phyloP scores from a whole-genome alignment of 129 eudicot genomes.

The Lonicera japonica region DNA sequence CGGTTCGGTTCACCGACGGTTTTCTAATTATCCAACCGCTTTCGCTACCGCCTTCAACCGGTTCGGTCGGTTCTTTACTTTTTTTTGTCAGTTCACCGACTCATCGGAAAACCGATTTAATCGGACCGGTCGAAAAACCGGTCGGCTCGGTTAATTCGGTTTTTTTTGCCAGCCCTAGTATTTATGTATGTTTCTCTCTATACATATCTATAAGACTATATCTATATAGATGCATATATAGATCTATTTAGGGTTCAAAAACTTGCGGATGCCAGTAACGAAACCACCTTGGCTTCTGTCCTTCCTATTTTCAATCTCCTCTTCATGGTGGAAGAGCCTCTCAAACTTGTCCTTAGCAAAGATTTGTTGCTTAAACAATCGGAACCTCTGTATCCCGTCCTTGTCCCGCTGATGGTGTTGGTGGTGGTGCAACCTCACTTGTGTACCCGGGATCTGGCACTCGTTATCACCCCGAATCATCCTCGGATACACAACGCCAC shows the following conservation, averaged over 20 bases:
- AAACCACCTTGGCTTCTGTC: conserved; percentile 23
- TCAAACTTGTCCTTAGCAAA: conserved; percentile 26
- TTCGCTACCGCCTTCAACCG: no score
- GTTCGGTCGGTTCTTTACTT: no score
- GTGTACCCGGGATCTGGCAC: conserved; percentile 15
- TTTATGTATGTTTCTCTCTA: not conserved
- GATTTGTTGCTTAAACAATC: conserved; percentile 8
- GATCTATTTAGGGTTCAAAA: conserved; percentile 29
- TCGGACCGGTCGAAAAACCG: no score
- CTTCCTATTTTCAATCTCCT: conserved; percentile 18
- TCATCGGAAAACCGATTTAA: no score
- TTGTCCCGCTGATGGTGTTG: not conserved
- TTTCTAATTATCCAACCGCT: no score
- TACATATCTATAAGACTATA: not conserved
- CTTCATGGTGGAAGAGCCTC: conserved; percentile 16
- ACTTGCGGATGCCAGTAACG: conserved; percentile 47
- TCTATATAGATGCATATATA: not conserved
- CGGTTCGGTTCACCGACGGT: no score
- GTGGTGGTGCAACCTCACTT: conserved; percentile 22
- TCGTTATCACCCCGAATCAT: conserved; percentile 19
- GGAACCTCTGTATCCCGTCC: conserved; percentile 4
- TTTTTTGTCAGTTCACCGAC: no score
- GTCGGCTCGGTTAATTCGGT: no score
- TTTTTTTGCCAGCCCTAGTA: no score
- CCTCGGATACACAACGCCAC: conserved; percentile 5